A percentile compares a stretch with the other conserved stretches of the same genome.
These are phyloP conservation scores for Medicago truncatula DNA, from an alignment of 306 rosid species.

Conservation along the genomic window MtrunA17r5.0-ANR NC_053045.1:55443501-55444000, in stretches of 20 bases:
- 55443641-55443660: slow-evolving; percentile 5
- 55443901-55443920: slow-evolving; percentile 51
- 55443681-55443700: slow-evolving; percentile 4
- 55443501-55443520: too few relatives aligned
- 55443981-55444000: slow-evolving; percentile 47
- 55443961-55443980: slow-evolving; percentile 55
- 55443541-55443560: too few relatives aligned
- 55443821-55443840: slow-evolving; percentile 15
- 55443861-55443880: slow-evolving; percentile 14
- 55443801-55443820: slow-evolving; percentile 12
- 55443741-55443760: neutral
- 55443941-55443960: slow-evolving; percentile 51
- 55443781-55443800: neutral
- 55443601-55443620: slow-evolving; percentile 11
- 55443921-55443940: slow-evolving; percentile 50
- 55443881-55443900: slow-evolving; percentile 53
- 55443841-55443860: neutral
- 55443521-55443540: too few relatives aligned
- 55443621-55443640: slow-evolving; percentile 21
- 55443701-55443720: slow-evolving; percentile 19
- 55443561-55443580: too few relatives aligned
- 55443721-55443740: neutral
- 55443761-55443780: neutral
- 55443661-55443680: slow-evolving; percentile 20
- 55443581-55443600: neutral